A percentile compares a stretch with the other conserved stretches of the same genome.
Conservation (phyloP, 164 flowering plant species). For the Vitis labrusca region DNA sequence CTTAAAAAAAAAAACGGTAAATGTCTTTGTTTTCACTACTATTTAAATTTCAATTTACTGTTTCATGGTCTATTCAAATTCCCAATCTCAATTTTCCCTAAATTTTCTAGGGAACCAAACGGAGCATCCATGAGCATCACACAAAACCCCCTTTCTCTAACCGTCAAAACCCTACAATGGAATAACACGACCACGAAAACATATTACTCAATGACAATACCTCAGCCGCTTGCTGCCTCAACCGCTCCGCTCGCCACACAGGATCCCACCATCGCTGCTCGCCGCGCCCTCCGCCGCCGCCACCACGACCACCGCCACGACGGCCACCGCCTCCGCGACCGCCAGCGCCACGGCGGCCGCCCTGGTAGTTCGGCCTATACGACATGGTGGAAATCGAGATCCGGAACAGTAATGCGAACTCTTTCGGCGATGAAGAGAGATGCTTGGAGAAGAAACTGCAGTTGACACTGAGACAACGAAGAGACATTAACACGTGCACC, state of each 20-base stretch:
- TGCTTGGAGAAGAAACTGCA: neutral
- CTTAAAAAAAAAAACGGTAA: neutral
- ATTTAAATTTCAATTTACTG: too few species aligned
- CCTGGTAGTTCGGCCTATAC: conserved; percentile 62
- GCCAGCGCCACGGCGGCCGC: conserved; percentile 57
- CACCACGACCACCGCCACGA: conserved; percentile 47
- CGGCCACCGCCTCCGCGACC: conserved; percentile 47
- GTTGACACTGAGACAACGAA: neutral
- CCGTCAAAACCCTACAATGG: too few species aligned
- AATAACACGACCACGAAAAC: neutral
- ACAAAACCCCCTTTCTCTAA: too few species aligned
- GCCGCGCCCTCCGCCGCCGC: conserved; percentile 68
- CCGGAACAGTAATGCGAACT: conserved; percentile 5
- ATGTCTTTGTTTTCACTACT: too few species aligned
- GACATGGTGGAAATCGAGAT: conserved; percentile 43
- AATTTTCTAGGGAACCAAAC: too few species aligned
- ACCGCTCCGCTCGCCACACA: conserved; percentile 86
- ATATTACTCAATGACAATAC: conserved; percentile 25
- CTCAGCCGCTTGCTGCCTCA: conserved; percentile 65
- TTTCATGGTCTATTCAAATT: too few species aligned
- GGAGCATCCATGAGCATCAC: too few species aligned
- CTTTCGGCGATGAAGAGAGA: neutral
- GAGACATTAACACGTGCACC: too few species aligned
- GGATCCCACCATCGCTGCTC: conserved; percentile 99
- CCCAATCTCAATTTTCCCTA: too few species aligned